Evolutionary conservation across 805 yeast species (phyloP), one percentile per base, ranked within the genome.

Genomic region (Monosporozyma siamensis): DNA sequence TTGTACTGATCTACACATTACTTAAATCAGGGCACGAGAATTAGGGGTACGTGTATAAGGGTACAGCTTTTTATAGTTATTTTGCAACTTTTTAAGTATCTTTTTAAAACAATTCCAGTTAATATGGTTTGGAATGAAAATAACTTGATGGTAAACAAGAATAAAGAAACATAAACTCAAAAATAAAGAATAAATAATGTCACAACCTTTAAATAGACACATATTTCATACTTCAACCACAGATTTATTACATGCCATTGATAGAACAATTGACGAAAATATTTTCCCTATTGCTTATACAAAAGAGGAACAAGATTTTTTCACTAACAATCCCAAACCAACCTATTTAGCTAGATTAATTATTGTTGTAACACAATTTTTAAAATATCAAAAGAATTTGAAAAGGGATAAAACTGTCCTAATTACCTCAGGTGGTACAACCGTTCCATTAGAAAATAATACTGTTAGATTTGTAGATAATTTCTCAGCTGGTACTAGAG

Each of bases 381-480:
- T 89, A 34, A 60, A 70, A 15, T 64, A 54, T 45, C 94, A 87
- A 54, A 47, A 56, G 6, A 40, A 48, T 2, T 51, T 58, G 31
- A 55, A 71, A 4, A 63, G 66, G 3, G 68, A 71, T 42, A 75
- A 71, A 38, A 73, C 90, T 14, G 97, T 78, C 0, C 65, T 90
- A 38, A 94, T 90, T 2, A 90, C 97, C 0, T 78, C 89, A 7
- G 98, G 98, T 14, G 98, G 98, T 17, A 92, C 97, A 1, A 90
- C 97, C 0, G 98, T 90, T 0, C 98, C 98, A 0, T 67, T 90
- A 49, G 98, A 90, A 56, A 89, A 88, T 64, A 92, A 90, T 58
- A 90, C 97, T 0, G 98, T 90, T 6, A 67, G 98, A 41, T 90
- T 92, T 64, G 88, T 90, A 54, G 98, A 92, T 63, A 90, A 90